phyloP scores from a whole-genome alignment of 169 alveolate species.

The Eimeria maxima region DNA sequence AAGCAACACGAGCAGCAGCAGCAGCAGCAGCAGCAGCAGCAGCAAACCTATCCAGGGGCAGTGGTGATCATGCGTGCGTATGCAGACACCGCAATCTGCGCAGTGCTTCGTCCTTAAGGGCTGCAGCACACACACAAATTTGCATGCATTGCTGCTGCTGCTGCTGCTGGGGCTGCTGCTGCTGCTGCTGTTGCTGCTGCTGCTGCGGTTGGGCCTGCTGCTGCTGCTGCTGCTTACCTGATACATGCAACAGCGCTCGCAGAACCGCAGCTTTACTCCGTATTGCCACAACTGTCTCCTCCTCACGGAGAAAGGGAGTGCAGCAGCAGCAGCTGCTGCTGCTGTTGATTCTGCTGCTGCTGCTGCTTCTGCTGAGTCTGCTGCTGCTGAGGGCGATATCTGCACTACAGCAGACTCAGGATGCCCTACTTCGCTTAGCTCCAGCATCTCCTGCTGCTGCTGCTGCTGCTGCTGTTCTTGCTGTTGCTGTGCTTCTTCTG shows the following conservation, averaged over 20 bases:
- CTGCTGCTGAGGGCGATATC: neutral
- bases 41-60: constrained; percentile 91
- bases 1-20: neutral
- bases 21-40: constrained; percentile 47
- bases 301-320: constrained; percentile 23
- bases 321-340: constrained; percentile 12
- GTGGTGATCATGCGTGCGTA: constrained; percentile 94
- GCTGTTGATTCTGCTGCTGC: neutral
- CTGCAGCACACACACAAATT: constrained; percentile 51
- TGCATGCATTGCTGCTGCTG: neutral
- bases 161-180: neutral
- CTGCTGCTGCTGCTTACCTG: constrained; percentile 79
- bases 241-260: constrained; percentile 89
- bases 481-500: neutral
- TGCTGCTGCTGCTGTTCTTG: neutral
- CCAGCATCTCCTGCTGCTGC: neutral
- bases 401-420: neutral
- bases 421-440: neutral
- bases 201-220: neutral
- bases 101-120: constrained; percentile 94
- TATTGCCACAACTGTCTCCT: constrained; percentile 49
- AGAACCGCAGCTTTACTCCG: constrained; percentile 85
- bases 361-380: neutral
- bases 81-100: constrained; percentile 92
- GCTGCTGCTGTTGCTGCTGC: constrained; percentile 28